These are phyloP conservation scores for Chaetomium globosum DNA, from an alignment of 2,329 filamentous ascomycete species.

Conservation along the genomic window DNA sequence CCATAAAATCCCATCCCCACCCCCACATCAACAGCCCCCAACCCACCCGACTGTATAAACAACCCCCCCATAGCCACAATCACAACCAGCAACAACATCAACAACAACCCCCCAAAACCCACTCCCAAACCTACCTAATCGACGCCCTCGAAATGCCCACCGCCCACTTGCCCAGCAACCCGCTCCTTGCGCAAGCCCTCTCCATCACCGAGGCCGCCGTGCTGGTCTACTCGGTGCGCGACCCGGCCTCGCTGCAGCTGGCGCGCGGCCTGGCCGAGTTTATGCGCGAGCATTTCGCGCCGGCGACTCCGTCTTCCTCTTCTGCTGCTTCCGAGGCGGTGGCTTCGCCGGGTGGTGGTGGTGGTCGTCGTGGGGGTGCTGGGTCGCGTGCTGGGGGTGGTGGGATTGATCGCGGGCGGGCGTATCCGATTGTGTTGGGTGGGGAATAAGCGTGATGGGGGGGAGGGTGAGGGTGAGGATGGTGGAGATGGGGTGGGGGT, in stretches of 20 bases:
- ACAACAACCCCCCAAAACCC: neutral
- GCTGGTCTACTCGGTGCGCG: constrained; percentile 42
- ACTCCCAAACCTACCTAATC: constrained; percentile 40
- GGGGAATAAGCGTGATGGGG: constrained; percentile 44
- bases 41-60: neutral
- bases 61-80: constrained; percentile 1
- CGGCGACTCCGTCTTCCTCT: neutral
- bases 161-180: constrained; percentile 40
- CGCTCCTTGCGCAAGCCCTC: constrained; percentile 45
- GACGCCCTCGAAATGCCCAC: constrained; percentile 46
- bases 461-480: neutral
- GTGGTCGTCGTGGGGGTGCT: too few relatives aligned
- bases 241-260: constrained; percentile 38
- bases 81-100: too few relatives aligned
- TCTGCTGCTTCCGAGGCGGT: neutral
- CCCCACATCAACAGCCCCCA: neutral
- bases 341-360: too few relatives aligned
- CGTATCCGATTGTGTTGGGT: constrained; percentile 43
- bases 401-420: constrained; percentile 20
- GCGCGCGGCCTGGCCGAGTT: constrained; percentile 38
- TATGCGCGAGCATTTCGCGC: constrained; percentile 32
- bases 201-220: constrained; percentile 48
- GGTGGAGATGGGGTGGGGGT: constrained; percentile 28
- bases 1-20: neutral
- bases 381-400: neutral